Percentiles rank a stretch among this genome's conserved stretches.
Evolutionary conservation across 1,284 basidiomycete species (phyloP).

Genomic region (Marasmius fiardii): DNA sequence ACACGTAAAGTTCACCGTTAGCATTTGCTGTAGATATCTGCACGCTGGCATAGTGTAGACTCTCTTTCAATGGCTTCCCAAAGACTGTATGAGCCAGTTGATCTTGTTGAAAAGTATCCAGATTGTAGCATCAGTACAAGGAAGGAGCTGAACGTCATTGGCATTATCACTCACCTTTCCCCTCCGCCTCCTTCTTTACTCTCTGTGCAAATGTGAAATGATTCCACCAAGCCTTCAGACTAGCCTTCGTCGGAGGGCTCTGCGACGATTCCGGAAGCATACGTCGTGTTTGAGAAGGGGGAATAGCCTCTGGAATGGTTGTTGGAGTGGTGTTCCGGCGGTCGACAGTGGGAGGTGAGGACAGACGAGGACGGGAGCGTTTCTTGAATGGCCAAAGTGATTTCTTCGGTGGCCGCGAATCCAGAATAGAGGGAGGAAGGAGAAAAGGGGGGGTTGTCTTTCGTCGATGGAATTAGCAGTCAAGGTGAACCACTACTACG

Average conservation of each 20-base stretch:
- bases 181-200: slow-evolving; percentile 47
- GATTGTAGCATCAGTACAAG: background rate
- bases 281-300: slow-evolving; percentile 9
- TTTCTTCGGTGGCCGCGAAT: slow-evolving; percentile 14
- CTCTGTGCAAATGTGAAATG: slow-evolving; percentile 65
- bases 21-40: slow-evolving; percentile 92
- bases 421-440: slow-evolving; percentile 13
- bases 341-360: background rate
- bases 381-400: slow-evolving; percentile 16
- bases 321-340: slow-evolving; percentile 7
- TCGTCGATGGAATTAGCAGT: background rate
- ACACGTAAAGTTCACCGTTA: slow-evolving; percentile 81
- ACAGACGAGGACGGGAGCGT: background rate
- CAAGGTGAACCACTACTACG: background rate
- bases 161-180: slow-evolving; percentile 31
- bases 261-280: slow-evolving; percentile 21
- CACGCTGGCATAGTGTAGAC: slow-evolving; percentile 84
- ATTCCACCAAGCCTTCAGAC: slow-evolving; percentile 82
- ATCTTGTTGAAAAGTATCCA: slow-evolving; percentile 19
- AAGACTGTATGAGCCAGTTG: slow-evolving; percentile 66
- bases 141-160: slow-evolving; percentile 5
- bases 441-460: slow-evolving; percentile 1
- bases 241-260: slow-evolving; percentile 51
- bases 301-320: slow-evolving; percentile 5
- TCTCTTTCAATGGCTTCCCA: slow-evolving; percentile 80